Conservation (phyloP, 1,139 yeast genomes). For the Spencermartinsiella ligniputridi region DNA sequence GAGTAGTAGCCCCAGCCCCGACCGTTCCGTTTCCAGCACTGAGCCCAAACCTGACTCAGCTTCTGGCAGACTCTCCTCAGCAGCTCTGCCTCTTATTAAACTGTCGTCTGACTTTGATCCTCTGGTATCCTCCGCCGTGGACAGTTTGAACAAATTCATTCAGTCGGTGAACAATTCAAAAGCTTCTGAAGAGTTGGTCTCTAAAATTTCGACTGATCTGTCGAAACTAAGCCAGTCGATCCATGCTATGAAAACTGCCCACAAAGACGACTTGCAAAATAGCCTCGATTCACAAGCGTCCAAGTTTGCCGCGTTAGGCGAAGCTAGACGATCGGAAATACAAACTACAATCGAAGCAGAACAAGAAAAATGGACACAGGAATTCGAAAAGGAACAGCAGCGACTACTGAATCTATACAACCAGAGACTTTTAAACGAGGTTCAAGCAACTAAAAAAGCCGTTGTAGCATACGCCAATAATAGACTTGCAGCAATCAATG, state of each 20-base stretch:
- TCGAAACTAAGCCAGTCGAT: constrained; percentile 28
- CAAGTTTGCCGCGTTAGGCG: constrained; percentile 25
- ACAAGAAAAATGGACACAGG: constrained; percentile 50
- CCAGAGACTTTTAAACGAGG: constrained; percentile 56
- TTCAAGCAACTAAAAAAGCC: constrained; percentile 65
- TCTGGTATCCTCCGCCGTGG: constrained; percentile 45
- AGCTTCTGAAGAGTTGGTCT: constrained; percentile 28
- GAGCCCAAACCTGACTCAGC: constrained; percentile 17
- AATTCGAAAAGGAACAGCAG: constrained; percentile 59
- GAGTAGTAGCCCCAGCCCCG: background rate
- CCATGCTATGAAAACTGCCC: constrained; percentile 22
- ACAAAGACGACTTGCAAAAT: constrained; percentile 25
- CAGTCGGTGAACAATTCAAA: constrained; percentile 44
- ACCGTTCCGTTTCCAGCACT: background rate
- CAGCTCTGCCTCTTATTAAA: constrained; percentile 25
- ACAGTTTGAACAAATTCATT: constrained; percentile 51
- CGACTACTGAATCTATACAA: constrained; percentile 62
- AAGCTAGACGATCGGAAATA: constrained; percentile 28
- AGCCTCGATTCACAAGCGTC: constrained; percentile 25
- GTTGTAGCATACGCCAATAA: constrained; percentile 73
- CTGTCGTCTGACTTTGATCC: constrained; percentile 40
- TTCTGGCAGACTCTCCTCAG: constrained; percentile 6
- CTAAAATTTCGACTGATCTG: constrained; percentile 27
- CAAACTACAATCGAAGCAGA: constrained; percentile 43
- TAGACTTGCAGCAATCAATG: constrained; percentile 65